Evolutionary conservation across 805 yeast genomes (phyloP).

Genomic region (Jamesozyma gamospora): DNA sequence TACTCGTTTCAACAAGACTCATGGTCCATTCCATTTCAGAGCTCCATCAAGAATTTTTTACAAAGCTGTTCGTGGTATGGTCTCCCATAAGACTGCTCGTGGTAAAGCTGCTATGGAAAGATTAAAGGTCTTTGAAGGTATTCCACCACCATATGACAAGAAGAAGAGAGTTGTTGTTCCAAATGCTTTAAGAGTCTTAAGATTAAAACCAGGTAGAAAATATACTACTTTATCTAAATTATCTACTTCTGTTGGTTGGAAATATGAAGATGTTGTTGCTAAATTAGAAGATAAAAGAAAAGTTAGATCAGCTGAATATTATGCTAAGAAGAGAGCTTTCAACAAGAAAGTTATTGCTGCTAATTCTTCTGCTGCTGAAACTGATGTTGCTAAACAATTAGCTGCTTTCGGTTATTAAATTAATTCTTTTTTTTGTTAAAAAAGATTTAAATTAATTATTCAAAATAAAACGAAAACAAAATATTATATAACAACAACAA

Average conservation of each 20-base stretch:
- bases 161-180: slow-evolving; percentile 99
- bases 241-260: slow-evolving; percentile 97
- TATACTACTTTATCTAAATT: slow-evolving; percentile 97
- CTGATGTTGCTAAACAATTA: slow-evolving; percentile 86
- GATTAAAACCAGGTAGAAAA: slow-evolving; percentile 99
- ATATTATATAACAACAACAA: too few species aligned
- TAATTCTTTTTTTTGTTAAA: too few species aligned
- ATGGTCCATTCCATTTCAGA: slow-evolving; percentile 99
- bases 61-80: slow-evolving; percentile 99
- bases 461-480: too few species aligned
- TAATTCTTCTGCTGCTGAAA: slow-evolving; percentile 73
- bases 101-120: slow-evolving; percentile 99
- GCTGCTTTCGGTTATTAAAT: slow-evolving; percentile 95
- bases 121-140: slow-evolving; percentile 98
- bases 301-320: slow-evolving; percentile 97
- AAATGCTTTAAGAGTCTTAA: slow-evolving; percentile 96
- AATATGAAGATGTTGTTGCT: slow-evolving; percentile 96
- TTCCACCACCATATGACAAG: slow-evolving; percentile 99
- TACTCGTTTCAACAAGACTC: slow-evolving; percentile 95
- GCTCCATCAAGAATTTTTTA: slow-evolving; percentile 99
- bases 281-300: slow-evolving; percentile 98
- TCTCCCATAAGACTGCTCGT: slow-evolving; percentile 99
- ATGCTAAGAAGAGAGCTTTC: slow-evolving; percentile 96
- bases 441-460: too few species aligned
- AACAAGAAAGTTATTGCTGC: slow-evolving; percentile 87